Evolutionary conservation across 202 grass and related monocot genomes (phyloP).

Genomic region (Saccharum hybrid): DNA sequence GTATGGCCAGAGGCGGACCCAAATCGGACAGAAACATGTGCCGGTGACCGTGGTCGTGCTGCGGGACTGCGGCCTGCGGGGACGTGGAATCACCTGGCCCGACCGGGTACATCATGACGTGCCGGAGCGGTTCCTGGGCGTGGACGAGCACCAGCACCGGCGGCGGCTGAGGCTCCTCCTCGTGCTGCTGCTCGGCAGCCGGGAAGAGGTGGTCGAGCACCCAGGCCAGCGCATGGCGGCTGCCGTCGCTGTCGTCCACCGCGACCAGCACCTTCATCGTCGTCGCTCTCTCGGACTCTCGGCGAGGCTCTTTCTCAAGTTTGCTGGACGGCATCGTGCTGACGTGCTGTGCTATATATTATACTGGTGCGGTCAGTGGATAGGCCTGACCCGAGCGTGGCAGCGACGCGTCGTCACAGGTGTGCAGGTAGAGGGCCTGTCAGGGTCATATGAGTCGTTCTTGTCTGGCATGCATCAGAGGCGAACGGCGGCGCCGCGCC

Average conservation of each 20-base stretch:
- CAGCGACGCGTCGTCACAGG: too few relatives aligned
- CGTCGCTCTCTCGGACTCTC: not conserved
- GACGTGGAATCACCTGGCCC: conserved; percentile 49
- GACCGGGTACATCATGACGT: conserved; percentile 56
- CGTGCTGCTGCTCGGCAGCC: not conserved
- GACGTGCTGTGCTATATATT: too few relatives aligned
- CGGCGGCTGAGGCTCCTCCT: not conserved
- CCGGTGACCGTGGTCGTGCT: too few relatives aligned
- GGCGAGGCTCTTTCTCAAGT: too few relatives aligned
- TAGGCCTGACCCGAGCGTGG: too few relatives aligned
- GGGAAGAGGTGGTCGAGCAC: conserved; percentile 55
- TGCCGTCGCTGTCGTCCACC: conserved; percentile 60
- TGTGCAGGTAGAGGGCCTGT: too few relatives aligned
- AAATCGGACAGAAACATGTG: too few relatives aligned
- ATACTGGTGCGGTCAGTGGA: too few relatives aligned
- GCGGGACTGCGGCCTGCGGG: too few relatives aligned
- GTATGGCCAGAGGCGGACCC: too few relatives aligned
- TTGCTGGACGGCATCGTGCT: too few relatives aligned
- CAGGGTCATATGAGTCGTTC: too few relatives aligned
- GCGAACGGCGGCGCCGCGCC: not conserved
- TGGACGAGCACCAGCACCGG: conserved; percentile 50
- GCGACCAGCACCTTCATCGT: conserved; percentile 54
- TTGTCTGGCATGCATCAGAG: not conserved
- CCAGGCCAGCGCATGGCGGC: conserved; percentile 59
- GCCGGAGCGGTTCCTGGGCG: conserved; percentile 52